Evolutionary conservation across 192 early-diverging fungal species (phyloP).

Genomic region (Mortierella claussenii): DNA sequence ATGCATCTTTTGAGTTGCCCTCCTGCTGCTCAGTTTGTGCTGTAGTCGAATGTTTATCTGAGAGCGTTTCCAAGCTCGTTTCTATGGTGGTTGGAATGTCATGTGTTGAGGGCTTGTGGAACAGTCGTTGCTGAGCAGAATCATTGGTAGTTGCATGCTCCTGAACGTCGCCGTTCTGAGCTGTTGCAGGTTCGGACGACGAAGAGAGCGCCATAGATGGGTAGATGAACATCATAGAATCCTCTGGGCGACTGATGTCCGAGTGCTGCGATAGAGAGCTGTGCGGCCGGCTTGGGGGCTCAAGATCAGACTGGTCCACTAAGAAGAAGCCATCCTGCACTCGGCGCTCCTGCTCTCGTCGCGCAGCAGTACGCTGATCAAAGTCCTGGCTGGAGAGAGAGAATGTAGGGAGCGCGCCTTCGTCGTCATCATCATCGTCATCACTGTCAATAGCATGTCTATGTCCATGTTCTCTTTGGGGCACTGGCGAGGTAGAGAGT

Average conservation of each 20-base stretch:
- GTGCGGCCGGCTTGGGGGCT: conserved; percentile 19
- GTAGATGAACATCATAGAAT: conserved; percentile 35
- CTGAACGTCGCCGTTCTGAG: not conserved
- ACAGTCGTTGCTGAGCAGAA: not conserved
- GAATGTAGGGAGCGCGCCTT: conserved; percentile 3
- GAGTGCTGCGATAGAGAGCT: conserved; percentile 35
- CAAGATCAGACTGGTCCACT: conserved; percentile 34
- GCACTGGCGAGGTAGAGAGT: not conserved
- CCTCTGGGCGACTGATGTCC: conserved; percentile 7
- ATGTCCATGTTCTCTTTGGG: not conserved
- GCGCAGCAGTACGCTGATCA: not conserved
- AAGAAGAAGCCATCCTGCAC: conserved; percentile 33
- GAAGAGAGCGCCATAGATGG: conserved; percentile 39
- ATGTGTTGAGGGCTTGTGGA: conserved; percentile 18
- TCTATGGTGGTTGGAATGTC: conserved; percentile 22
- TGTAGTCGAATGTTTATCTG: not conserved
- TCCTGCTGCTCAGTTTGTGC: not conserved
- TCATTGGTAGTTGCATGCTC: not conserved
- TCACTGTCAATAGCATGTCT: not conserved
- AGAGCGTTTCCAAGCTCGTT: conserved; percentile 26
- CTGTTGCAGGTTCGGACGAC: not conserved
- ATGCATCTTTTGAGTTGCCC: no score
- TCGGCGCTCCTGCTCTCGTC: not conserved
- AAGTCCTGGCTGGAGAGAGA: conserved; percentile 23
- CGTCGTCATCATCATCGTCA: conserved; percentile 8